Evolutionary conservation across 345 rosid species (phyloP).

Genomic region (Populus ilicifolia): DNA sequence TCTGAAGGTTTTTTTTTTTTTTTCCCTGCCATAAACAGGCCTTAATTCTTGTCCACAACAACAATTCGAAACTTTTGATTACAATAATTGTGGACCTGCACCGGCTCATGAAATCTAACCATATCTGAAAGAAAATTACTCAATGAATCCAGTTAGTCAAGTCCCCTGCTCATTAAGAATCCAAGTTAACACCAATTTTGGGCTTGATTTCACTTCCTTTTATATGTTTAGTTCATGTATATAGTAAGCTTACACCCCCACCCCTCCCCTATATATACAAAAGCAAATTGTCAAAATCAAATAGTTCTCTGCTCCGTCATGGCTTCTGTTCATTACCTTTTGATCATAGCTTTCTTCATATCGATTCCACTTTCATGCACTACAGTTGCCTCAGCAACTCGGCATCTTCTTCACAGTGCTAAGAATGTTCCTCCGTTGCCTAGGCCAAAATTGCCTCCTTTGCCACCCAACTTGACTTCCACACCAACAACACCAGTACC

Average conservation of each 20-base stretch:
- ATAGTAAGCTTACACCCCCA: not conserved
- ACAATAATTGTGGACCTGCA: not conserved
- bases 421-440: conserved; percentile 6
- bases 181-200: too few relatives aligned
- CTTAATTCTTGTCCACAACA: not conserved
- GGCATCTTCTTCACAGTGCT: not conserved
- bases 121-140: not conserved
- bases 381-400: not conserved
- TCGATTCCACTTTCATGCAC: not conserved
- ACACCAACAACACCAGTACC: conserved; percentile 20
- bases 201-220: too few relatives aligned
- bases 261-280: not conserved
- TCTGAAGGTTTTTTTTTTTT: not conserved
- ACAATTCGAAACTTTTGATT: conserved; percentile 4
- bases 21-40: not conserved
- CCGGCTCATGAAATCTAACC: not conserved
- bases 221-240: not conserved
- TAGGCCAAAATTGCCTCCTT: conserved; percentile 16
- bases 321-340: not conserved
- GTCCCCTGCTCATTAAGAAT: too few relatives aligned
- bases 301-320: not conserved
- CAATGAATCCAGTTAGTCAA: not conserved
- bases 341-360: conserved; percentile 5
- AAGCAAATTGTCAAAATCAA: not conserved
- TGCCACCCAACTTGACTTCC: conserved; percentile 13